Evolutionary conservation across 345 rosid species (phyloP).

Genomic region (Eucalyptus tenuipes): DNA sequence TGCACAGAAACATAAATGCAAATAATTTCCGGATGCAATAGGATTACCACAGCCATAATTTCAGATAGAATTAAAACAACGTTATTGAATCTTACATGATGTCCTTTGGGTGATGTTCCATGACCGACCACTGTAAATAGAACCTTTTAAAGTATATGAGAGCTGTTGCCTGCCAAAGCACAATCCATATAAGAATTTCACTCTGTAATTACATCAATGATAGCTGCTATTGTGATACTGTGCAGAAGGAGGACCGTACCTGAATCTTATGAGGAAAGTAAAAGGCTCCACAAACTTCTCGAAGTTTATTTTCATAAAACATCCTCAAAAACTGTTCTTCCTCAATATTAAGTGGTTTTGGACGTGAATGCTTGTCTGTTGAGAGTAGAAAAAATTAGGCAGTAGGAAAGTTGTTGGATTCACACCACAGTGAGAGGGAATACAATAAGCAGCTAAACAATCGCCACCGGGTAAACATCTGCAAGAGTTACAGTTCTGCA

Average conservation of each 20-base stretch:
- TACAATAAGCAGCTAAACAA: neutral
- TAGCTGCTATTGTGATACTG: neutral
- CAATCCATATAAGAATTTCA: neutral
- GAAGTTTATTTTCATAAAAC: slow-evolving; percentile 79
- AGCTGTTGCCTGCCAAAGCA: slow-evolving; percentile 64
- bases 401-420: neutral
- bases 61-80: neutral
- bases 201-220: neutral
- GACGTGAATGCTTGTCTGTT: slow-evolving; percentile 76
- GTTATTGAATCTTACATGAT: slow-evolving; percentile 48
- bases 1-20: neutral
- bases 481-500: neutral
- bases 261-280: slow-evolving; percentile 95
- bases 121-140: slow-evolving; percentile 96
- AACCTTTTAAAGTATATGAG: slow-evolving; percentile 92
- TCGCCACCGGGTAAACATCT: neutral
- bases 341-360: slow-evolving; percentile 70
- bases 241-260: slow-evolving; percentile 17
- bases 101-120: slow-evolving; percentile 95
- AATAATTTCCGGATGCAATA: neutral
- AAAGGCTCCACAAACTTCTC: slow-evolving; percentile 95
- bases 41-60: neutral
- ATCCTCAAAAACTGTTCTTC: slow-evolving; percentile 90
- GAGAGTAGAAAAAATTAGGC: neutral
- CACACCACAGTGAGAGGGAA: neutral